Evolutionary conservation across 1,284 basidiomycete species (phyloP).

Genomic region (Ganoderma meredithae): DNA sequence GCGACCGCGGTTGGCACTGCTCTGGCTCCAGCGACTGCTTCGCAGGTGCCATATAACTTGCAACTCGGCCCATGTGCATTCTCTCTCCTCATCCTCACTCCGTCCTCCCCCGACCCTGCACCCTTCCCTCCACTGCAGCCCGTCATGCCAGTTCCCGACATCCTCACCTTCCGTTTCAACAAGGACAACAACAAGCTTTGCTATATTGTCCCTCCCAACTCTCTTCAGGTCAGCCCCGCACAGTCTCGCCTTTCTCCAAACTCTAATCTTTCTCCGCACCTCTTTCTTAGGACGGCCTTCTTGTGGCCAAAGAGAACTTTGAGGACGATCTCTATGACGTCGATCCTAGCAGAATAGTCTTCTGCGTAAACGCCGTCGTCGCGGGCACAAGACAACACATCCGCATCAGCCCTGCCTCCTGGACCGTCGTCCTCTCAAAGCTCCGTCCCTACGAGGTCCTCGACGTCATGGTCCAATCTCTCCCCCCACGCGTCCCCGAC

Average conservation of each 20-base stretch:
- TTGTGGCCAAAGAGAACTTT: conserved; percentile 56
- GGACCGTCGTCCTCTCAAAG: conserved; percentile 52
- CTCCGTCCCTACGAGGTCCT: conserved; percentile 63
- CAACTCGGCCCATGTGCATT: no score
- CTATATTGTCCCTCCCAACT: not conserved
- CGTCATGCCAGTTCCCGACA: not conserved
- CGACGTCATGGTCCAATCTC: conserved; percentile 49
- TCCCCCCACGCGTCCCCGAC: conserved; percentile 9
- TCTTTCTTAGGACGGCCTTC: conserved; percentile 59
- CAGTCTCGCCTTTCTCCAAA: no score
- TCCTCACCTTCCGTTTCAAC: not conserved
- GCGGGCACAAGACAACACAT: conserved; percentile 46
- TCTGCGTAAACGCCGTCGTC: conserved; percentile 50
- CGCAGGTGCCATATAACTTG: no score
- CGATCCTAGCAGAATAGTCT: conserved; percentile 51
- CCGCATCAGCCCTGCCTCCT: conserved; percentile 63
- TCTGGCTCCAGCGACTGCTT: no score
- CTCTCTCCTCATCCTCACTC: no score
- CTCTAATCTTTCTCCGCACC: not conserved
- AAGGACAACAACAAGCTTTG: conserved; percentile 3
- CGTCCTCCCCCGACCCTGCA: not conserved
- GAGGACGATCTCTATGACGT: conserved; percentile 52
- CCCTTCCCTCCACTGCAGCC: not conserved
- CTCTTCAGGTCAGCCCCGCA: not conserved
- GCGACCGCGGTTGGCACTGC: no score